Evolutionary conservation across 768 basidiomycete genomes (phyloP).

Genomic region (Crassisporium funariophilum): DNA sequence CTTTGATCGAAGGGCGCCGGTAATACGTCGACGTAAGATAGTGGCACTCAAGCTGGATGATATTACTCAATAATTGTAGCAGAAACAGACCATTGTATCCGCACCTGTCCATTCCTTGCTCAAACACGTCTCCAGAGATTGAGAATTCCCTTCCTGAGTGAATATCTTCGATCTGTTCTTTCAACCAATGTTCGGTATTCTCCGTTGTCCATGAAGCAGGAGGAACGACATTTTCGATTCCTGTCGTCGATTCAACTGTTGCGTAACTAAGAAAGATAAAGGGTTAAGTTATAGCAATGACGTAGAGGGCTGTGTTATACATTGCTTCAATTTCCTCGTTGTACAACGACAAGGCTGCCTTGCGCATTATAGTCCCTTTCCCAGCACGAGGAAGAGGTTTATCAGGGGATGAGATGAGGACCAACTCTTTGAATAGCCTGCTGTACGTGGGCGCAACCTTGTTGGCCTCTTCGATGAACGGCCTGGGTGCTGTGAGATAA

Average conservation of each 20-base stretch:
- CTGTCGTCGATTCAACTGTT: conserved; percentile 14
- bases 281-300: background rate
- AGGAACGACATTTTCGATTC: conserved; percentile 10
- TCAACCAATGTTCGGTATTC: conserved; percentile 17
- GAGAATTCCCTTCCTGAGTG: conserved; percentile 4
- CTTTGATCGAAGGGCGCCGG: conserved; percentile 18
- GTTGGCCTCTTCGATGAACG: conserved; percentile 46
- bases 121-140: conserved; percentile 16
- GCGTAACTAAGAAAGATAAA: conserved; percentile 14
- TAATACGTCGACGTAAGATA: conserved; percentile 22
- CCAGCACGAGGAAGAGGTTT: conserved; percentile 46
- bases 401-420: conserved; percentile 39
- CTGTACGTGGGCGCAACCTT: conserved; percentile 43
- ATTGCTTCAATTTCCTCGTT: conserved; percentile 47
- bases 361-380: conserved; percentile 51
- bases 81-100: conserved; percentile 1
- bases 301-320: conserved; percentile 34
- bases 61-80: background rate
- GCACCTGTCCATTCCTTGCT: conserved; percentile 26
- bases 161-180: conserved; percentile 17
- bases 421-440: conserved; percentile 56
- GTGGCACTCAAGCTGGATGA: conserved; percentile 20
- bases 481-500: conserved; percentile 24
- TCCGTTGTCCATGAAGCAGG: conserved; percentile 16
- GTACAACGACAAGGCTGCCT: conserved; percentile 45